Percentiles rank a stretch among this genome's conserved stretches.
These are phyloP conservation scores for Piloderma croceum DNA, from an alignment of 768 basidiomycete genomes.

Conservation along the genomic window DNA sequence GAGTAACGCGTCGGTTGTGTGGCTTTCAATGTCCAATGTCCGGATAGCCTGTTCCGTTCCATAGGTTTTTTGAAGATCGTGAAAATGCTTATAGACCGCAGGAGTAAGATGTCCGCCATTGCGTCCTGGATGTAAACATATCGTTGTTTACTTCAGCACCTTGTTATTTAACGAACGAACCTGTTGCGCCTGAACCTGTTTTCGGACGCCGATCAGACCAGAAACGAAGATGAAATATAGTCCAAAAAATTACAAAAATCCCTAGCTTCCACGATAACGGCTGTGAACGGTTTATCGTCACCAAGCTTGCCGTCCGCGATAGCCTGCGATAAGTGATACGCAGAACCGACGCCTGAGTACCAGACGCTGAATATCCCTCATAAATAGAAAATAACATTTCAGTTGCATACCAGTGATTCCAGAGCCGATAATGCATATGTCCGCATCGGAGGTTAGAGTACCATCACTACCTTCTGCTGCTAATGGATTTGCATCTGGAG, in stretches of 20 bases:
- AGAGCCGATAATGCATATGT: conserved; percentile 74
- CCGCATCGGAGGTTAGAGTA: conserved; percentile 50
- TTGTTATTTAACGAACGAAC: no score
- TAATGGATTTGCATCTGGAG: conserved; percentile 57
- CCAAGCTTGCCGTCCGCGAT: conserved; percentile 15
- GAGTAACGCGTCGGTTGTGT: conserved; percentile 47
- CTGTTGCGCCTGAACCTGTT: conserved; percentile 72
- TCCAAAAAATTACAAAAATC: conserved; percentile 64
- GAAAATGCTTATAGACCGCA: conserved; percentile 42
- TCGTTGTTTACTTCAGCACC: background rate
- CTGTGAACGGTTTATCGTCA: conserved; percentile 29
- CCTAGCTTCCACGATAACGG: conserved; percentile 76
- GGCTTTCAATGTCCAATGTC: conserved; percentile 49
- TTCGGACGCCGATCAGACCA: background rate
- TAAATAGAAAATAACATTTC: no score
- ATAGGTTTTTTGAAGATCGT: conserved; percentile 28
- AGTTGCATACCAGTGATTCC: conserved; percentile 81
- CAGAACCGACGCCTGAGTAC: conserved; percentile 62
- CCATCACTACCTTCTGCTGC: conserved; percentile 63
- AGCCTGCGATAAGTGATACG: conserved; percentile 59
- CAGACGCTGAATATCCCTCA: no score
- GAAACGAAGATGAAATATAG: conserved; percentile 1
- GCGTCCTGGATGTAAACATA: conserved; percentile 61
- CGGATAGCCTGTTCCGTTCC: conserved; percentile 52
- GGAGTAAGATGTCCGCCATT: conserved; percentile 77